phyloP scores from a whole-genome alignment of 768 basidiomycete species.

The Mrakia hoshinonis region DNA sequence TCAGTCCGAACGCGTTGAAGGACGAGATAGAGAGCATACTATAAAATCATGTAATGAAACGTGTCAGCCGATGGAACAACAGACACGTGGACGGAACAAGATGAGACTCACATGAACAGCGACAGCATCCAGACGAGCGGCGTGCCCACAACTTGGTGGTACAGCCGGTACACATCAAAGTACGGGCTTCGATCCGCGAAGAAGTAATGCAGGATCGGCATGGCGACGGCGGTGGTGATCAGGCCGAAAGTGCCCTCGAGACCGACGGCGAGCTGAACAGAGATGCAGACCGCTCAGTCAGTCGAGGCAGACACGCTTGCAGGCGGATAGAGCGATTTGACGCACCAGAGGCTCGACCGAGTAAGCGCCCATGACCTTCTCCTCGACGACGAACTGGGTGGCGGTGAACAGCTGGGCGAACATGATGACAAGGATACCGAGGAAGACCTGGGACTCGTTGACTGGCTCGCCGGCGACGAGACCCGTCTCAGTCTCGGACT shows the following conservation, averaged over 20 bases:
- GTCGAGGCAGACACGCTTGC: too few species aligned
- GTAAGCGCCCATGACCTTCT: slow-evolving; percentile 75
- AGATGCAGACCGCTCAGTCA: too few species aligned
- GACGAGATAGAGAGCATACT: slow-evolving; percentile 49
- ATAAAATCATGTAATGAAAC: background rate
- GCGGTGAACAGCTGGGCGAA: slow-evolving; percentile 49
- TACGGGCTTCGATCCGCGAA: slow-evolving; percentile 44
- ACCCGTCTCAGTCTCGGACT: slow-evolving; percentile 52
- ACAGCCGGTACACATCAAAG: slow-evolving; percentile 85
- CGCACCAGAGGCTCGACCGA: slow-evolving; percentile 69
- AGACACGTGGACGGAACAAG: background rate
- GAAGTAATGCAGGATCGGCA: slow-evolving; percentile 58
- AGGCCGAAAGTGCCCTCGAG: slow-evolving; percentile 89
- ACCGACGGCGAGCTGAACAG: slow-evolving; percentile 60
- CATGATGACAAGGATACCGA: slow-evolving; percentile 70
- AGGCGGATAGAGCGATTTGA: background rate
- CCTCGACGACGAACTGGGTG: slow-evolving; percentile 69
- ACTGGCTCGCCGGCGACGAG: slow-evolving; percentile 45
- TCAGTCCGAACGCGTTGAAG: slow-evolving; percentile 66
- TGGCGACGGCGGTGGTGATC: slow-evolving; percentile 62
- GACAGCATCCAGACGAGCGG: slow-evolving; percentile 47
- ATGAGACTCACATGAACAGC: slow-evolving; percentile 1
- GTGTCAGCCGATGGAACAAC: background rate
- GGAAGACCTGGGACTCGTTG: slow-evolving; percentile 33
- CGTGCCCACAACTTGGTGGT: slow-evolving; percentile 74